Base-by-base conservation (phyloP, 495 filamentous ascomycete genomes). In the Tetracladium marchalianum region DNA sequence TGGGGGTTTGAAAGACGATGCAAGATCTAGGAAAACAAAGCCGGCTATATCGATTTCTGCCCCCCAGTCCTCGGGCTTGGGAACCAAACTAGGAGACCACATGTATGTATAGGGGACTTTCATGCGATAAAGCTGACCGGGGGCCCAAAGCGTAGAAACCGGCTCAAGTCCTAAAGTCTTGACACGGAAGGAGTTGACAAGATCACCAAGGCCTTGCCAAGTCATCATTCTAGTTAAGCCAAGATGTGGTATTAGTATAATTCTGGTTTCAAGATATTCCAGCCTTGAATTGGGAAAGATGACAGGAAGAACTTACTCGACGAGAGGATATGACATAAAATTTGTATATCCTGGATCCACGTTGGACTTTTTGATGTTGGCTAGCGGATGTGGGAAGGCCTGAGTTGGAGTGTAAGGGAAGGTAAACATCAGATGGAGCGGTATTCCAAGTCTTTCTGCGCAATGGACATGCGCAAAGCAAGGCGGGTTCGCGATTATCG, bases 261-360 rank as follows among this genome's bases (percentile, higher is more conserved):
- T 27, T 27, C 22, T 27, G 22, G 3, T 3, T 27, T 27, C 39
- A 16, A 13, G 6, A 6, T 22, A 2, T 16, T 22, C 39, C 22
- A 42, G 5, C 59, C 59, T 31, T 76, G 72, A 27, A 27, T 73
- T 73, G 77, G 5, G 69, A 71, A 75, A 80, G 75, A 3, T 27
- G 3, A 27, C 80, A 79, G 76, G 55, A 27, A 7, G 7, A 7
- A 27, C 22, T 27, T 27, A 27, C 22, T 83, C 79, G 11, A 82
- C 81, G 32, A 87, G 64, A 1, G 82, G 76, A 55, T 87, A 88
- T 9, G 74, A 77, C 43, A 87, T 77, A 51, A 85, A 85, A 64
- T 87, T 88, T 5, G 80, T 76, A 47, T 80, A 80, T 41, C 65
- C 70, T 7, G 70, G 65, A 44, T 80, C 74, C 2, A 79, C 70